Evolutionary conservation across 2,329 filamentous ascomycete species (phyloP), one percentile per base, ranked within the genome.

Genomic region (Colletotrichum endophyticum): DNA sequence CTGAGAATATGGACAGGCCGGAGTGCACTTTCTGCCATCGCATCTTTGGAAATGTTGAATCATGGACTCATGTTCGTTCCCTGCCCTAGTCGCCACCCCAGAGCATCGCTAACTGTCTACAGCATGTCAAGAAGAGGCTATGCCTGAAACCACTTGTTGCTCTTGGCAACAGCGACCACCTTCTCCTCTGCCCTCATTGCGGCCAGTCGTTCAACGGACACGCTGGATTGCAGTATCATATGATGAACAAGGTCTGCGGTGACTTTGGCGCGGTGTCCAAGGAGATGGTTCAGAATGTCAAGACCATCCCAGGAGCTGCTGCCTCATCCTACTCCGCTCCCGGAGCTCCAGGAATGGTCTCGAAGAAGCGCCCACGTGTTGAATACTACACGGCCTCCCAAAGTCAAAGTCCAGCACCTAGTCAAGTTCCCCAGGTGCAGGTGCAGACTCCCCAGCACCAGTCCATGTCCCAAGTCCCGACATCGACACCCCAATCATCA

Each of bases 161-260:
- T 77, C 78, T 1, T 76, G 72, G 8, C 44, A 79, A 1, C 67
- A 78, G 5, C 82, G 83, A 76, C 4, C 36, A 75, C 5, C 22
- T 19, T 19, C 70, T 76, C 25, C 79, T 83, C 1, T 91, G 90
- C 69, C 76, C 83, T 2, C 82, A 86, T 64, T 91, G 89, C 62
- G 88, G 88, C 30, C 83, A 86, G 57, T 83, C 84, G 2, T 91
- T 91, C 61, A 81, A 81, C 3, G 87, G 85, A 13, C 78, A 79
- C 6, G 83, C 83, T 27, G 88, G 87, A 2, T 79, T 88, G 3
- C 77, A 83, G 66, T 90, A 90, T 81, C 90, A 91, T 76, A 75
- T 80, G 0, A 81, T 84, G 49, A 86, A 86, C 70, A 80, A 82
- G 5, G 86, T 90, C 4, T 92, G 90, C 77, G 88, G 89, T n/a